These are phyloP conservation scores for Rhipidocladum racemiflorum DNA, from an alignment of 176 grass and related monocot genomes.

Conservation along the genomic window DNA sequence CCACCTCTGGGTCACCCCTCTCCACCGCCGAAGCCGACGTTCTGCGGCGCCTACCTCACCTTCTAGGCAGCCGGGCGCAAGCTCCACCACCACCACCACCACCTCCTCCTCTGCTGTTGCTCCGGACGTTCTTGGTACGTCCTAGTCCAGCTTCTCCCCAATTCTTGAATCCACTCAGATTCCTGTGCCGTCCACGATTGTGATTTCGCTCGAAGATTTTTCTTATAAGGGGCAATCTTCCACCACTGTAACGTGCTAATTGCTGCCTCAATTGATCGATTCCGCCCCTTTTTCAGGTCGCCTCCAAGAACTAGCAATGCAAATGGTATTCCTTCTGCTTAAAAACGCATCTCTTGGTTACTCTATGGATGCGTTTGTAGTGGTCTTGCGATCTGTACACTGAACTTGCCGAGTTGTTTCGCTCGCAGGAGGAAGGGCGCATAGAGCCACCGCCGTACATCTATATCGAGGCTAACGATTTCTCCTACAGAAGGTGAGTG, in stretches of 20 bases:
- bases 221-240: background rate
- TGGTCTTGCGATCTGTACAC: background rate
- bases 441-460: conserved; percentile 55
- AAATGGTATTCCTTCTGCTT: conserved; percentile 29
- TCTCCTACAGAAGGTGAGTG: conserved; percentile 69
- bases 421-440: conserved; percentile 44
- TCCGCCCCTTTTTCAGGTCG: background rate
- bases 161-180: background rate
- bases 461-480: conserved; percentile 80
- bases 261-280: background rate
- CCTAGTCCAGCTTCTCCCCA: background rate
- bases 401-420: background rate
- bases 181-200: background rate
- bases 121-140: conserved; percentile 19
- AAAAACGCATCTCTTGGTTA: background rate
- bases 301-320: background rate
- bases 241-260: background rate
- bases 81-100: background rate
- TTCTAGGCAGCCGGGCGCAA: background rate
- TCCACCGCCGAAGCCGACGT: background rate
- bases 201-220: background rate
- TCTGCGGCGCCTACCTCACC: background rate
- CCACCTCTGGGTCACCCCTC: background rate
- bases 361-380: background rate
- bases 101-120: background rate